phyloP scores from a whole-genome alignment of 2,329 filamentous ascomycete genomes.

The Fusarium ambrosium region DNA sequence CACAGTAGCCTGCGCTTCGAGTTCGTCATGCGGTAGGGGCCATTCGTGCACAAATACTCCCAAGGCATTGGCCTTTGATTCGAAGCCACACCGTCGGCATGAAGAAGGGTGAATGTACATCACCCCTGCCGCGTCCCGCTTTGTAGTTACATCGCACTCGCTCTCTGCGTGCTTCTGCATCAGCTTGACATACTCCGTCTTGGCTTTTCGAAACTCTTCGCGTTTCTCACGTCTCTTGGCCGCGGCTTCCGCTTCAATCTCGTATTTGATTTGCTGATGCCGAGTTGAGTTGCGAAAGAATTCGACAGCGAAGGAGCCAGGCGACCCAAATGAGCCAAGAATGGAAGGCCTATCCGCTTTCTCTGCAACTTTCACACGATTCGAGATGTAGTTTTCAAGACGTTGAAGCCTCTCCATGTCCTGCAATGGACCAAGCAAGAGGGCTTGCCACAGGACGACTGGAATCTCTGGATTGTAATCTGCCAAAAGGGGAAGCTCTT shows the following conservation, averaged over 20 bases:
- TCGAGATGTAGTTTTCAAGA: slow-evolving; percentile 59
- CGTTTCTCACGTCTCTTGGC: no score
- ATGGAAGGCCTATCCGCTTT: slow-evolving; percentile 11
- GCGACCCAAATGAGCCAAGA: slow-evolving; percentile 32
- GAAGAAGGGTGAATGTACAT: no score
- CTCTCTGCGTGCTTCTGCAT: no score
- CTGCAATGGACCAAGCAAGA: slow-evolving; percentile 60
- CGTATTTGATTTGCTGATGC: slow-evolving; percentile 53
- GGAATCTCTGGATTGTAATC: slow-evolving; percentile 64
- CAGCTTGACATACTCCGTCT: no score
- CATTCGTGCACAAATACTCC: slow-evolving; percentile 63
- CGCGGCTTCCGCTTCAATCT: slow-evolving; percentile 52
- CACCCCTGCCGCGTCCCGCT: no score
- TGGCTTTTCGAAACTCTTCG: no score
- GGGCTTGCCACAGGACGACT: slow-evolving; percentile 53
- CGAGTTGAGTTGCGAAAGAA: slow-evolving; percentile 18
- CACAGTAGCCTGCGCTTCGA: slow-evolving; percentile 60
- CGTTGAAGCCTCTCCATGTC: slow-evolving; percentile 60
- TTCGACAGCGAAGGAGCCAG: slow-evolving; percentile 34
- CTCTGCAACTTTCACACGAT: not conserved
- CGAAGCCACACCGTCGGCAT: no score
- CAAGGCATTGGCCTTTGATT: no score
- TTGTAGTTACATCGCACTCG: no score
- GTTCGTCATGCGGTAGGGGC: slow-evolving; percentile 59
- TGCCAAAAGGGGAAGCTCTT: slow-evolving; percentile 54